Evolutionary conservation across 306 rosid species (phyloP), one percentile per base, ranked within the genome.

Genomic region (Carpinus fangiana): DNA sequence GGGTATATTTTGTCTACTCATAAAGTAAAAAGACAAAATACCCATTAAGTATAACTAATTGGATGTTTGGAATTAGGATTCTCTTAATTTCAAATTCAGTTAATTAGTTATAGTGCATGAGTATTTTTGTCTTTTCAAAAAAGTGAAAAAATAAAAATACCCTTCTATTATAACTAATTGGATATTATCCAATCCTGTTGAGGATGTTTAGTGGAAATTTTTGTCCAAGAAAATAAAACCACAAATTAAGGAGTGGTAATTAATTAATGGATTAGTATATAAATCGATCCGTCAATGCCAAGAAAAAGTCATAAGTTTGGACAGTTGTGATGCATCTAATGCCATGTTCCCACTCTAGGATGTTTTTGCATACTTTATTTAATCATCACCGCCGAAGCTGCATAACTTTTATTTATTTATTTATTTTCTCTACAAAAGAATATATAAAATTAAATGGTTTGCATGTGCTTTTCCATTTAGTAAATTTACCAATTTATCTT

Each of bases 391-490:
- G 8, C 51, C 71, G 7, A 66, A 36, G 50, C n/a, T 8, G 3
- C 11, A 66, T 1, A 66, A 41, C 23, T 26, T 36, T 66, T 17
- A 3, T 41, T 4, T 17, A 36, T 36, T 31, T 31, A 2, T 31
- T 31, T 23, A 3, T 41, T 4, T 36, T 36, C 7, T 10, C 3
- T 45, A 36, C 70, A 17, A 16, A 70, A 61, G 61, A 78, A 6
- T 47, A 45, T 73, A 53, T 38, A 31, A 38, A 38, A 74, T 55
- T 50, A 28, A 82, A 72, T 75, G 60, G 56, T 43, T 47, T 82
- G 88, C 91, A 88, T 90, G 91, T 82, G 93, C 87, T 50, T 50
- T 69, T 82, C 76, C 82, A 52, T 67, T 70, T 73, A 74, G 73
- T 50, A 56, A 70, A 79, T 70, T 53, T 47, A 61, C 50, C 31